Evolutionary conservation across 768 basidiomycete species (phyloP).

Genomic region (Lyophyllum shimeji): DNA sequence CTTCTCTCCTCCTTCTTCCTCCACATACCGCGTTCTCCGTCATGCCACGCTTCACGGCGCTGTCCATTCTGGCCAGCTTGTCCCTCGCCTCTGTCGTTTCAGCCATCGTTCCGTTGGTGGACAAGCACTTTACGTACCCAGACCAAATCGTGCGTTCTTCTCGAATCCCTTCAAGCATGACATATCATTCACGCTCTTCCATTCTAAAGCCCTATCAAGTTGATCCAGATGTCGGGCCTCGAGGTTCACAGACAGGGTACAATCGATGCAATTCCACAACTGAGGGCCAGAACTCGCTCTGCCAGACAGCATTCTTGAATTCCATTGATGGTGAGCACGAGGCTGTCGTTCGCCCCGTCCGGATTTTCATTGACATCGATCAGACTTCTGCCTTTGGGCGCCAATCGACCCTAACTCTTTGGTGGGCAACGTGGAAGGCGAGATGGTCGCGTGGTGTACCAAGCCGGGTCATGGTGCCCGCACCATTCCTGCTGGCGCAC

Average conservation of each 20-base stretch:
- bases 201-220: conserved; percentile 12
- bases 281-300: conserved; percentile 41
- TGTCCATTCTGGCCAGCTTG: neutral
- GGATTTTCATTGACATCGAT: neutral
- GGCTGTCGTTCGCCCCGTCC: neutral
- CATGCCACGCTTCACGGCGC: neutral
- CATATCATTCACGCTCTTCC: neutral
- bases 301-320: conserved; percentile 56
- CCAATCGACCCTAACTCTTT: conserved; percentile 45
- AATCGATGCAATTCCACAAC: conserved; percentile 61
- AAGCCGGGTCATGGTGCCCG: conserved; percentile 70
- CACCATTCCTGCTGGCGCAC: conserved; percentile 68
- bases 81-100: neutral
- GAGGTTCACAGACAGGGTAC: conserved; percentile 59
- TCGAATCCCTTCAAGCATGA: neutral
- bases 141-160: neutral
- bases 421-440: conserved; percentile 68
- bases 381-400: conserved; percentile 73
- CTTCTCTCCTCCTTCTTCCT: neutral
- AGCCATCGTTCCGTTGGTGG: neutral
- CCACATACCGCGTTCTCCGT: neutral
- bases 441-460: conserved; percentile 76
- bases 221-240: conserved; percentile 17
- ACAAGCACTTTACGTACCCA: neutral
- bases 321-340: conserved; percentile 39